Evolutionary conservation across 2,329 filamentous ascomycete genomes (phyloP), one percentile per base, ranked within the genome.

Genomic region (Cytospora piceae): DNA sequence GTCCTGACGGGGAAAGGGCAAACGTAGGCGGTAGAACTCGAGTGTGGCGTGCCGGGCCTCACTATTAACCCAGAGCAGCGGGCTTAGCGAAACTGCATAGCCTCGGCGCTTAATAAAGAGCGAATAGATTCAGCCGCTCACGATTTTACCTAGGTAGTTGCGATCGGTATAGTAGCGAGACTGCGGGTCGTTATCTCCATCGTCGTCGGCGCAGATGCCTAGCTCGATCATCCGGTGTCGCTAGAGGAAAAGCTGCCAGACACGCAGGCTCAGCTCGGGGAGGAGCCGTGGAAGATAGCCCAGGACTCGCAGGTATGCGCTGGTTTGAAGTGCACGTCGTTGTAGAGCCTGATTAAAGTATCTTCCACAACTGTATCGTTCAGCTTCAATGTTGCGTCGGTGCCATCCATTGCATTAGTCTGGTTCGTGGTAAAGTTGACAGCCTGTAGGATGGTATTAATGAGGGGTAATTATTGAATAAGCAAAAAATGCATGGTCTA

Each of bases 21-120:
- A 46, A 11, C 54, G 67, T 1, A 68, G 17, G 27, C 52, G 58
- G 58, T 67, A 68, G 24, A 59, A 68, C 8, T n/a, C 8, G 29
- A 68, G 63, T 11, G 67, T 49, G 11, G 57, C 58, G n/a, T 29
- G 53, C 20, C 67, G 58, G 39, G 67, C 53, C 57, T 68, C 67
- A 14, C 46, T 17, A n/a, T 46, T 68, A 11, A 68, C 67, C 60
- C 53, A 59, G n/a, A 68, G 64, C 15, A 68, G 53, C 20, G 63
- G 67, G 46, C 58, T 68, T 29, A 64, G 42, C 3, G 53, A 60
- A 29, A 32, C 60, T n/a, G 39, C n/a, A 12, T 49, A n/a, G 1
- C n/a, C 42, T 22, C 20, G 42, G 42, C 9, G n/a, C 8, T 12
- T 17, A 6, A 22, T 22, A 3, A 7, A 24, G 3, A 49, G n/a